Evolutionary conservation across 208 protist species (phyloP), one percentile per base, ranked within the genome.

Genomic region (Crithidia sp.): DNA sequence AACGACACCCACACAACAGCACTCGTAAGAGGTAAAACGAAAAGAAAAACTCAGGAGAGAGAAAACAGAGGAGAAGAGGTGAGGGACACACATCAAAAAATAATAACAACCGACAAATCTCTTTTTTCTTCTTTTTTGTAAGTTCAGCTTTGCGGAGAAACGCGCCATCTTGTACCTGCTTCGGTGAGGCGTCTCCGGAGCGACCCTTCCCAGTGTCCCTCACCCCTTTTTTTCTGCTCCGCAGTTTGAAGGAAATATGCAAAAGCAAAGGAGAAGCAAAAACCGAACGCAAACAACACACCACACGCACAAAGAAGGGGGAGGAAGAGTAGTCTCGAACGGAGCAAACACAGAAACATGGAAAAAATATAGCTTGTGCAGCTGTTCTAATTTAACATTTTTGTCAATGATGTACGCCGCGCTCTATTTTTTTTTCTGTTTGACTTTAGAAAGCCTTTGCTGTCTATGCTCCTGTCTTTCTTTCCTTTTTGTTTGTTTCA

Each of bases 401-500:
- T 14, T 49, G 68, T 53, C 59, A 7, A 50, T 71, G n/a, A 50
- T 40, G 54, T 61, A 19, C 45, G 40, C 5, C 37, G 54, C 16
- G 13, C 19, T 68, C n/a, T 56, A n/a, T 10, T 56, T 19, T 56
- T 44, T 43, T 56, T 5, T 53, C 36, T 37, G 12, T 39, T 16
- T 17, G 13, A 28, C 8, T 71, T 49, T 47, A 45, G 12, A 19
- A 7, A 44, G 13, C 8, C 40, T 66, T 44, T 55, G 8, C n/a
- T 19, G 8, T 55, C n/a, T 55, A 10, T 56, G 7, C 39, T 66
- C 14, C 60, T 39, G 55, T 55, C 71, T 59, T 49, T 68, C 54
- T 64, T 37, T 60, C 56, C 47, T 63, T 74, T 56, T 60, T 73
- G 14, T 54, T 71, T 76, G n/a, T 54, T 75, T 59, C 55, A 19